Percentiles rank a stretch among this genome's conserved stretches.
These are phyloP conservation scores for Akanthomyces muscarius DNA, from an alignment of 2,329 filamentous ascomycete species.

Conservation along the genomic window DNA sequence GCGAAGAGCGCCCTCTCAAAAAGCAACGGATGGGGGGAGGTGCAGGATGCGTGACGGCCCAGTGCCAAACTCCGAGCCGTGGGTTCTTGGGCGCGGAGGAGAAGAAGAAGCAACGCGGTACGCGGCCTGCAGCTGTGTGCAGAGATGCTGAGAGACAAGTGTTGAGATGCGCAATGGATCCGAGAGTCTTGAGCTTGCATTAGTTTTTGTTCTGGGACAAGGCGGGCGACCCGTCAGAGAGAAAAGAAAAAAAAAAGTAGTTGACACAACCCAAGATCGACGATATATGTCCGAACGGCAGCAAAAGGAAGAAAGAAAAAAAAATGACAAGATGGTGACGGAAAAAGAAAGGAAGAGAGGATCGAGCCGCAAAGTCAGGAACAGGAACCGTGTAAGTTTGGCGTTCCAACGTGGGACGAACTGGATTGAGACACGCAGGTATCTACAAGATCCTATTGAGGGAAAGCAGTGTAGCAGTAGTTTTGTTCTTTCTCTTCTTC, in stretches of 20 bases:
- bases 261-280: constrained; percentile 3
- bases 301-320: not conserved
- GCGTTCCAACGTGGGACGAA: not conserved
- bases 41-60: not conserved
- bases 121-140: not conserved
- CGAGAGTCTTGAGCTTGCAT: constrained; percentile 8
- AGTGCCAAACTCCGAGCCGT: not conserved
- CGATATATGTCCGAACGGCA: not conserved
- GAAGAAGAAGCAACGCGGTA: constrained; percentile 3
- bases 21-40: not conserved
- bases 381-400: constrained; percentile 1
- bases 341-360: not conserved
- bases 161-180: not conserved
- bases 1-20: not conserved
- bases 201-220: not conserved
- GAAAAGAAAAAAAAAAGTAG: not conserved
- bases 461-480: not conserved
- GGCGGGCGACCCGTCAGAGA: not conserved
- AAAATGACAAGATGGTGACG: too few species aligned
- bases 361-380: not conserved
- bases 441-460: not conserved
- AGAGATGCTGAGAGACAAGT: not conserved
- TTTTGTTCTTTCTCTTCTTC: not conserved
- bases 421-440: not conserved
- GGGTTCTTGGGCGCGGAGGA: not conserved